A percentile compares a stretch with the other conserved stretches of the same genome.
Conservation (phyloP, 495 filamentous ascomycete species). For the Penicillium waksmanii region DNA sequence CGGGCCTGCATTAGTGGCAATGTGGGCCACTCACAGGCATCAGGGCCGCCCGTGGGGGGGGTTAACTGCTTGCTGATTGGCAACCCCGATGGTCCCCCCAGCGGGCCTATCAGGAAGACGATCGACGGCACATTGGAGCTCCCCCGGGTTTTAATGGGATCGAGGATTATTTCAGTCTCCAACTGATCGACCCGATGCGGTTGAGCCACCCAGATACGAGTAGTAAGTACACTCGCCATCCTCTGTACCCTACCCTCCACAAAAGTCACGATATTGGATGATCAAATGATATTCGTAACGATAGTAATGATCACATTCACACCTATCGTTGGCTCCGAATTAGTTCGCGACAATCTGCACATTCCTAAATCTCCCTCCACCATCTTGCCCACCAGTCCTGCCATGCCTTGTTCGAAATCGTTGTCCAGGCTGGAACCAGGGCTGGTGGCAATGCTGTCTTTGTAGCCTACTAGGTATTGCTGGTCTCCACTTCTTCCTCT, state of each 20-base stretch:
- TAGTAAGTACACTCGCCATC: not conserved
- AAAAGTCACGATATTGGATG: not conserved
- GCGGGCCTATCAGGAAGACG: constrained; percentile 24
- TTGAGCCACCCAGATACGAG: not conserved
- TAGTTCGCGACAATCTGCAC: not conserved
- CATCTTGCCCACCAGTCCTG: not conserved
- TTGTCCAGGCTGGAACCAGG: not conserved
- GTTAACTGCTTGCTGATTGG: not conserved
- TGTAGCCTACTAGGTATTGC: not conserved
- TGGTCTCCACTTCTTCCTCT: not conserved
- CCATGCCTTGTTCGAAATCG: not conserved
- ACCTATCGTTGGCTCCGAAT: not conserved
- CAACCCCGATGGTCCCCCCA: not conserved
- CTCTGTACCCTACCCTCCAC: too few relatives aligned
- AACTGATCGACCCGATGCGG: not conserved
- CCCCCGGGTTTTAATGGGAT: constrained; percentile 26
- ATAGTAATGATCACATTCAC: not conserved
- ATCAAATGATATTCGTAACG: not conserved
- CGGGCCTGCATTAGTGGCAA: constrained; percentile 14
- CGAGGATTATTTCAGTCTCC: not conserved
- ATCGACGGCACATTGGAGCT: constrained; percentile 24
- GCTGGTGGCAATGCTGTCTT: too few relatives aligned
- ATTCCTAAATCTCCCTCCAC: not conserved
- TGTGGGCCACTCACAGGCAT: constrained; percentile 25
- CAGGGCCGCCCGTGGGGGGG: constrained; percentile 27